phyloP scores from a whole-genome alignment of 1,284 basidiomycete genomes.

The Puccinia hordei region DNA sequence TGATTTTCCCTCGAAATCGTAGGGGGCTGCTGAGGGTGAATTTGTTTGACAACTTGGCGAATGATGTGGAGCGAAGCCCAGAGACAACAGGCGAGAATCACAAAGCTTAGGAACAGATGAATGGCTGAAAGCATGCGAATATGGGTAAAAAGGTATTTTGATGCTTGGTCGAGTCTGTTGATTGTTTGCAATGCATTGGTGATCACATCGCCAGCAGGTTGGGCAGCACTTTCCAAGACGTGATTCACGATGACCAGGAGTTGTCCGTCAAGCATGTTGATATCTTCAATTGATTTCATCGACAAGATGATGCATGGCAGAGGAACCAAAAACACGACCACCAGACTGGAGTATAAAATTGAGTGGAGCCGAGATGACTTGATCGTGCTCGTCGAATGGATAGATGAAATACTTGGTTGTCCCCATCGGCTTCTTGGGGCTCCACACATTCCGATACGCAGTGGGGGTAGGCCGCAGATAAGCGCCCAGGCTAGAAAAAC shows the following conservation, averaged over 20 bases:
- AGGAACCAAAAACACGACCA: not conserved
- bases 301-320: slow-evolving; percentile 3
- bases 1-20: not conserved
- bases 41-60: not conserved
- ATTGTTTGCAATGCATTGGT: not conserved
- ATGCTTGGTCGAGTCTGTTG: not conserved
- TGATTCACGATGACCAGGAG: not conserved
- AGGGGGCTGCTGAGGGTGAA: not conserved
- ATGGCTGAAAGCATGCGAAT: slow-evolving; percentile 9
- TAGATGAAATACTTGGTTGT: not conserved
- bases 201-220: not conserved
- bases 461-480: not conserved
- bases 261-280: not conserved
- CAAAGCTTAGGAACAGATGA: slow-evolving; percentile 15
- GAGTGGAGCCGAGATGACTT: not conserved
- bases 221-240: not conserved
- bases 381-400: not conserved
- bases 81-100: not conserved
- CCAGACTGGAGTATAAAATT: not conserved
- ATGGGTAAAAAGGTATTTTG: not conserved
- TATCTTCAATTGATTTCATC: not conserved
- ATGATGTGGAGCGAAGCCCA: not conserved
- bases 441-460: not conserved
- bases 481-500: slow-evolving; percentile 1
- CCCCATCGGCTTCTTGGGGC: not conserved